These are phyloP conservation scores for Capronia epimyces DNA, from an alignment of 2,329 filamentous ascomycete genomes.

Conservation along the genomic window DNA sequence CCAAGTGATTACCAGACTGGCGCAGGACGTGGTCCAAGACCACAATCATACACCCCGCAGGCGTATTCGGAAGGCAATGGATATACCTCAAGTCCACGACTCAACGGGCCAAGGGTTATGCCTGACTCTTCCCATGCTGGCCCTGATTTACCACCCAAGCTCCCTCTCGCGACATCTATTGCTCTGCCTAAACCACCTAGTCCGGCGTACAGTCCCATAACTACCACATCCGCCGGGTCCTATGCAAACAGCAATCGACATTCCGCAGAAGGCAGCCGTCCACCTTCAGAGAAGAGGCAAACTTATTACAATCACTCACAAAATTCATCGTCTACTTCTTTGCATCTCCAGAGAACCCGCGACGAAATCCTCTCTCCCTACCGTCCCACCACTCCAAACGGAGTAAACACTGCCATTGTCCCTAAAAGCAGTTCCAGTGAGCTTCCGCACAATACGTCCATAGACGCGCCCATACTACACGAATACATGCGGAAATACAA, in stretches of 20 bases:
- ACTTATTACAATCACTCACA: conserved; percentile 36
- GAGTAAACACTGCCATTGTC: conserved; percentile 36
- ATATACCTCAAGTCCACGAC: conserved; percentile 29
- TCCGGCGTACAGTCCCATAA: conserved; percentile 46
- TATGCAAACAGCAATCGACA: conserved; percentile 37
- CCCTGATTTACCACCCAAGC: conserved; percentile 39
- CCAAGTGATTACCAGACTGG: conserved; percentile 21
- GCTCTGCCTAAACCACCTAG: conserved; percentile 44
- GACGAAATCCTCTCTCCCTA: conserved; percentile 39
- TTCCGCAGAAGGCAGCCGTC: conserved; percentile 39
- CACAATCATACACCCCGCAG: conserved; percentile 25
- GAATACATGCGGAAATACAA: conserved; percentile 61
- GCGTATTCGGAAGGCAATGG: conserved; percentile 27
- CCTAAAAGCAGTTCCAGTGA: conserved; percentile 43
- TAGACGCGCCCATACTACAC: conserved; percentile 65
- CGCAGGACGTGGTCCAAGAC: conserved; percentile 6
- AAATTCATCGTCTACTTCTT: conserved; percentile 33
- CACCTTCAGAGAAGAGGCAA: conserved; percentile 28
- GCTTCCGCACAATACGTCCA: conserved; percentile 53
- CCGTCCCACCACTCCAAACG: conserved; percentile 42
- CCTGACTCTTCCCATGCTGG: conserved; percentile 28
- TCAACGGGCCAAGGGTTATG: conserved; percentile 44
- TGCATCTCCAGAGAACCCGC: conserved; percentile 35
- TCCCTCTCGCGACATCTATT: conserved; percentile 35
- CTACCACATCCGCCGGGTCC: conserved; percentile 37